Evolutionary conservation across 306 rosid species (phyloP).

Genomic region (Echinosophora koreensis): DNA sequence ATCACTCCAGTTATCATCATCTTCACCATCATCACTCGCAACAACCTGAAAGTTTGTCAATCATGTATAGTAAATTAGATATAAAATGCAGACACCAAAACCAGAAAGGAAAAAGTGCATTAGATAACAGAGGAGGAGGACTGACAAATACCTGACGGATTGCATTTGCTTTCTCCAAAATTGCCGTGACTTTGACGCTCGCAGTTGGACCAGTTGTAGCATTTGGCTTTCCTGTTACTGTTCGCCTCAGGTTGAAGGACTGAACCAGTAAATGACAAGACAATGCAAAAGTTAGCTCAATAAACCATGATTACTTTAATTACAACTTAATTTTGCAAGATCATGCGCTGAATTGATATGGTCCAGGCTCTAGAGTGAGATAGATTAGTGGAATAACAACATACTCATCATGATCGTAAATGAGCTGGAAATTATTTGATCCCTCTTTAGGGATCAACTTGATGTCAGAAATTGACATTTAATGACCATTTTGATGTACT

Average conservation of each 20-base stretch:
- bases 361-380: not conserved
- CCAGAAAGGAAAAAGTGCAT: not conserved
- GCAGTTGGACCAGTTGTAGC: constrained; percentile 58
- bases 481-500: constrained; percentile 19
- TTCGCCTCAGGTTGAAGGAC: constrained; percentile 91
- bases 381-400: not conserved
- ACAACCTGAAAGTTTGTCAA: constrained; percentile 74
- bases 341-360: not conserved
- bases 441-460: not conserved
- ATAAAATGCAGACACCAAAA: not conserved
- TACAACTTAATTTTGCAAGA: constrained; percentile 17
- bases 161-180: constrained; percentile 94
- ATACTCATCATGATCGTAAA: not conserved
- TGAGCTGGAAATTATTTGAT: not conserved
- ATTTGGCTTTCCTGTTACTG: constrained; percentile 64
- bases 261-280: constrained; percentile 48
- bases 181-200: constrained; percentile 83
- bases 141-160: constrained; percentile 85
- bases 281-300: constrained; percentile 41
- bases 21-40: constrained; percentile 87
- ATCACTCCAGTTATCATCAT: constrained; percentile 89
- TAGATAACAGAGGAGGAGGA: not conserved
- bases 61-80: constrained; percentile 33
- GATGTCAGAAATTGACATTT: not conserved
- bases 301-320: not conserved